Conservation (phyloP, 2,329 filamentous ascomycete species). For the Colletotrichum navitas region DNA sequence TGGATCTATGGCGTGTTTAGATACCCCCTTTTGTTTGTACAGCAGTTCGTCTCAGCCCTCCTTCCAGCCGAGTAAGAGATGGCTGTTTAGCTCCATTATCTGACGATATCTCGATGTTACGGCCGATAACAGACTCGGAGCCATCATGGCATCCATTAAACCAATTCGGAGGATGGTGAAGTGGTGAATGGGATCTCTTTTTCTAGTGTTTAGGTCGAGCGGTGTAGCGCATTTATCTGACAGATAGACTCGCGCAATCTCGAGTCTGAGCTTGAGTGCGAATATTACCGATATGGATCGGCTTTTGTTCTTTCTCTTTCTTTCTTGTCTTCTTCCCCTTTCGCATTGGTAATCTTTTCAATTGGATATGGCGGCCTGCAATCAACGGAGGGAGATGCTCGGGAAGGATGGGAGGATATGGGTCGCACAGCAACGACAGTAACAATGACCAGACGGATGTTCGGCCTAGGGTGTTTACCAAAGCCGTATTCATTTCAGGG, state of each 20-base stretch:
- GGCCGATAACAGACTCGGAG: slow-evolving; percentile 13
- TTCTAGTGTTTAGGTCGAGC: neutral
- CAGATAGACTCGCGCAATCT: neutral
- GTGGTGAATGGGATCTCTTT: neutral
- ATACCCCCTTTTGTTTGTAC: slow-evolving; percentile 36
- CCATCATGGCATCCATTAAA: slow-evolving; percentile 1
- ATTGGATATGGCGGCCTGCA: neutral
- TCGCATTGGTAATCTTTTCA: neutral
- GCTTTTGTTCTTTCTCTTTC: neutral
- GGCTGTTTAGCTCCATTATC: neutral
- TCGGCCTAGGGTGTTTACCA: neutral
- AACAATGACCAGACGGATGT: neutral
- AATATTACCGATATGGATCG: too few species aligned
- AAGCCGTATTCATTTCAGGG: neutral
- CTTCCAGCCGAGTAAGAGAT: neutral
- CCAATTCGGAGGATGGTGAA: neutral
- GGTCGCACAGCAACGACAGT: neutral
- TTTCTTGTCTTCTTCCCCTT: neutral
- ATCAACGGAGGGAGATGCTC: too few species aligned
- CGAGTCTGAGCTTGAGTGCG: neutral
- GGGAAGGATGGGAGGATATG: neutral
- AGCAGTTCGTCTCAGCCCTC: neutral
- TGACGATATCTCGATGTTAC: slow-evolving; percentile 8
- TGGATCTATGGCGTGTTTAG: slow-evolving; percentile 22
- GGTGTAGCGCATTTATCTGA: neutral